phyloP scores from a whole-genome alignment of 106 monocot species.

The Apostasia ramifera region DNA sequence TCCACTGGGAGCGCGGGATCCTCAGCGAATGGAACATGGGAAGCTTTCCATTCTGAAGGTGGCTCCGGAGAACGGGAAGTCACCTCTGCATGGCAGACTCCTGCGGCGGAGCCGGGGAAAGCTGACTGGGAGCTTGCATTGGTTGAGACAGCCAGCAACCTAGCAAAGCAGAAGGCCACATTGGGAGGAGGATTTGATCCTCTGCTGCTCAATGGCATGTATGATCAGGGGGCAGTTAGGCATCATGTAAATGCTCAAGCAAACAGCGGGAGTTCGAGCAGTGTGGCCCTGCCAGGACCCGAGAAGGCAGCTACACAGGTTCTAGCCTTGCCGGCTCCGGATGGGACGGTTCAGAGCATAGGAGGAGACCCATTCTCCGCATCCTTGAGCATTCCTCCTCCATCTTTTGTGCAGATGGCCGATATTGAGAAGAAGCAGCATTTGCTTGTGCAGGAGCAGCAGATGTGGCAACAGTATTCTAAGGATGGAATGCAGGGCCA shows the following conservation, averaged over 20 bases:
- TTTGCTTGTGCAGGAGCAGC: slow-evolving; percentile 62
- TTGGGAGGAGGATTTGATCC: slow-evolving; percentile 72
- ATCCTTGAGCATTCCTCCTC: slow-evolving; percentile 54
- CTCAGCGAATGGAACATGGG: slow-evolving; percentile 34
- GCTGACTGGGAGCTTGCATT: slow-evolving; percentile 81
- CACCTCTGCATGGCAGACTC: slow-evolving; percentile 83
- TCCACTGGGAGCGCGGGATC: slow-evolving; percentile 14
- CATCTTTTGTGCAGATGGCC: slow-evolving; percentile 86
- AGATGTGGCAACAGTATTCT: slow-evolving; percentile 72
- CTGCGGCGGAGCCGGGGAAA: slow-evolving; percentile 59
- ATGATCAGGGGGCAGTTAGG: slow-evolving; percentile 60
- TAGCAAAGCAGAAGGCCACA: slow-evolving; percentile 57
- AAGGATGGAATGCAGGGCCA: slow-evolving; percentile 80
- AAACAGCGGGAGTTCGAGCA: slow-evolving; percentile 57
- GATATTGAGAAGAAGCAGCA: slow-evolving; percentile 90
- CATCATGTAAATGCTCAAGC: slow-evolving; percentile 49
- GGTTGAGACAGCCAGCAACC: slow-evolving; percentile 71
- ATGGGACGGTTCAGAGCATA: slow-evolving; percentile 48
- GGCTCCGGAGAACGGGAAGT: slow-evolving; percentile 10
- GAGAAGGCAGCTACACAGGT: slow-evolving; percentile 19
- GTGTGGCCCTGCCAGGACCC: slow-evolving; percentile 58
- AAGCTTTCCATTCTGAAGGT: slow-evolving; percentile 33
- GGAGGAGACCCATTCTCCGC: slow-evolving; percentile 75
- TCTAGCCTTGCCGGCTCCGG: slow-evolving; percentile 72
- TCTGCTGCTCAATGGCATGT: slow-evolving; percentile 76